Conservation (phyloP, 106 monocot genomes). For the Alisma plantagoaquatica region DNA sequence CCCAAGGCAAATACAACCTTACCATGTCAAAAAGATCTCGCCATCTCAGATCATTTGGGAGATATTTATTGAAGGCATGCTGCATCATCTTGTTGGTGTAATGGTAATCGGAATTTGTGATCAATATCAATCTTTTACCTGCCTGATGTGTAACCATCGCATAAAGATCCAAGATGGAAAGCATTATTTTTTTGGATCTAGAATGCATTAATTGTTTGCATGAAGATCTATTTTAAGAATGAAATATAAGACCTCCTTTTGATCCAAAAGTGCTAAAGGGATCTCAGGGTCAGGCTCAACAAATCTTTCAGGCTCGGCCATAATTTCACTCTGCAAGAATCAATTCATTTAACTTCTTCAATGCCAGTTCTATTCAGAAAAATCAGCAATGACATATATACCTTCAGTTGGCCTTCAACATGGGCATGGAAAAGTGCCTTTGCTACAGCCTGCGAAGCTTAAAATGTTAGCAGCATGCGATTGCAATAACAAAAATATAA, state of each 20-base stretch:
- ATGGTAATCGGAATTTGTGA: slow-evolving; percentile 96
- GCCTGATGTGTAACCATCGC: slow-evolving; percentile 48
- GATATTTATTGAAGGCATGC: slow-evolving; percentile 89
- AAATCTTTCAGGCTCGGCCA: slow-evolving; percentile 83
- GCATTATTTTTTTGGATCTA: neutral
- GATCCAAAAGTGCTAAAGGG: slow-evolving; percentile 93
- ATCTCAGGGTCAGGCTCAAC: slow-evolving; percentile 92
- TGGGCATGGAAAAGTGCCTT: slow-evolving; percentile 91
- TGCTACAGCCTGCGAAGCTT: slow-evolving; percentile 61
- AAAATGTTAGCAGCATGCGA: slow-evolving; percentile 16
- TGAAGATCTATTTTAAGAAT: too few species aligned
- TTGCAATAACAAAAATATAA: too few species aligned
- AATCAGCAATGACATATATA: slow-evolving; percentile 8
- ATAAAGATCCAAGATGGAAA: neutral
- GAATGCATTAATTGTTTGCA: neutral
- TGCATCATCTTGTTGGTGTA: slow-evolving; percentile 99
- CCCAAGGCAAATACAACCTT: neutral
- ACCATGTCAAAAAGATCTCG: slow-evolving; percentile 98
- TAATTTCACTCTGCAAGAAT: slow-evolving; percentile 78
- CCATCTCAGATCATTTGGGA: slow-evolving; percentile 93
- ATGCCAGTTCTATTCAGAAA: neutral
- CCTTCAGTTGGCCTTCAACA: slow-evolving; percentile 96
- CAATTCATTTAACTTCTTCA: neutral
- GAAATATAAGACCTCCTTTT: slow-evolving; percentile 97
- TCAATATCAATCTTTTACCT: slow-evolving; percentile 70